Percentiles rank a stretch among this genome's conserved stretches.
Evolutionary conservation across 2,329 filamentous ascomycete genomes (phyloP).

Genomic region (Fusarium sambucinum): DNA sequence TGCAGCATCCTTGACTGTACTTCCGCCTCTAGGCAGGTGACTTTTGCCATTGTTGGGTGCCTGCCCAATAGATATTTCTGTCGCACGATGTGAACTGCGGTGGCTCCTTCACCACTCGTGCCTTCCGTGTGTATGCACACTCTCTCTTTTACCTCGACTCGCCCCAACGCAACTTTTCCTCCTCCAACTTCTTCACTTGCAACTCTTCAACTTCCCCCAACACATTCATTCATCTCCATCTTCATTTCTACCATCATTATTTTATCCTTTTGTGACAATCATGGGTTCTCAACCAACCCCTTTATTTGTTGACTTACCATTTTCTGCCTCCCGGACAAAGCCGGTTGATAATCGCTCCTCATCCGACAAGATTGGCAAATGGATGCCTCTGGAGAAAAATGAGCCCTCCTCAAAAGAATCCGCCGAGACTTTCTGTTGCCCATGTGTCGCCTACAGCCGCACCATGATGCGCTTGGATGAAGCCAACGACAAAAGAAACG

Average conservation of each 20-base stretch:
- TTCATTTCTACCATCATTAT: conserved; percentile 3
- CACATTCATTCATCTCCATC: not conserved
- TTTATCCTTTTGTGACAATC: not conserved
- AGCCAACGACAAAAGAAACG: not conserved
- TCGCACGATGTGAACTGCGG: not conserved
- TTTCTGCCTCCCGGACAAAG: too few species aligned
- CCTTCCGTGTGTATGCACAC: not conserved
- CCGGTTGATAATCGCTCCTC: not conserved
- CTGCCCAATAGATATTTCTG: not conserved
- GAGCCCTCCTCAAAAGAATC: accelerated
- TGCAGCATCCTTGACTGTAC: not conserved
- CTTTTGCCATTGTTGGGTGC: not conserved
- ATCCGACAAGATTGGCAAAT: not conserved
- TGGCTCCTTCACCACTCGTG: not conserved
- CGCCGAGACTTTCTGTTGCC: conserved; percentile 6
- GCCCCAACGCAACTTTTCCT: not conserved
- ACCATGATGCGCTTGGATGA: conserved; percentile 3
- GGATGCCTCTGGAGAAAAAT: not conserved
- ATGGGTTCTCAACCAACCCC: not conserved
- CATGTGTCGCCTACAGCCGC: conserved; percentile 24
- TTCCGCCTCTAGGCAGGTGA: not conserved
- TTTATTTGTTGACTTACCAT: not conserved
- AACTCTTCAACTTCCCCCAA: not conserved
- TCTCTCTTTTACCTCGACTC: not conserved
- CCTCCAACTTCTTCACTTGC: not conserved